These are phyloP conservation scores for Holtermannia corniformis DNA, from an alignment of 768 basidiomycete genomes.

Conservation along the genomic window DNA sequence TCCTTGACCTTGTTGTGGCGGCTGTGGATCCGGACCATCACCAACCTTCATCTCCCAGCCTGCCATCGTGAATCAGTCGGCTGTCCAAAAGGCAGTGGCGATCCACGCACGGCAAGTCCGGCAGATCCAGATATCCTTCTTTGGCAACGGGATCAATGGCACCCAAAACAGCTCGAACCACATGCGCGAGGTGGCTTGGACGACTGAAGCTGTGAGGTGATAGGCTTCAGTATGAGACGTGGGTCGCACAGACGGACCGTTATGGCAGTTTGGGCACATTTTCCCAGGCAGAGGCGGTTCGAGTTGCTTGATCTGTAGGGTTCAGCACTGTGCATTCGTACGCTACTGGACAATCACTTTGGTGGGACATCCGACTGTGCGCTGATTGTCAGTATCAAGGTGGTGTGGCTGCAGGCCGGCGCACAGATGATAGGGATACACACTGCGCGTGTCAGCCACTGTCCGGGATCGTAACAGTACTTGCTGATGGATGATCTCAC, in stretches of 20 bases:
- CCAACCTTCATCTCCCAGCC: slow-evolving; percentile 35
- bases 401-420: slow-evolving; percentile 2
- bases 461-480: no score
- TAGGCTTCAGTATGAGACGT: neutral
- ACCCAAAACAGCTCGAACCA: slow-evolving; percentile 38
- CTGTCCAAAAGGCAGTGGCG: neutral
- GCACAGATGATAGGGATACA: slow-evolving; percentile 35
- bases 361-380: slow-evolving; percentile 27
- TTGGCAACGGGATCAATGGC: slow-evolving; percentile 28
- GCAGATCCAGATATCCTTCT: slow-evolving; percentile 28
- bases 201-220: slow-evolving; percentile 13
- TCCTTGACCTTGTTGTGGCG: slow-evolving; percentile 10
- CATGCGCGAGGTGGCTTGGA: slow-evolving; percentile 18
- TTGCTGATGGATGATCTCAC: no score
- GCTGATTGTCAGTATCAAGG: no score
- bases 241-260: slow-evolving; percentile 19
- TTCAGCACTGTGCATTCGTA: neutral
- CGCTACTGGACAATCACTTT: slow-evolving; percentile 11
- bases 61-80: no score
- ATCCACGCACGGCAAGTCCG: slow-evolving; percentile 27
- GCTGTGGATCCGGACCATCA: slow-evolving; percentile 33
- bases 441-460: slow-evolving; percentile 21
- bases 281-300: slow-evolving; percentile 19
- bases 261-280: slow-evolving; percentile 31
- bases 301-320: slow-evolving; percentile 19